These are phyloP conservation scores for Thielaviopsis ethacetica DNA, from an alignment of 2,329 filamentous ascomycete species.

Conservation along the genomic window DNA sequence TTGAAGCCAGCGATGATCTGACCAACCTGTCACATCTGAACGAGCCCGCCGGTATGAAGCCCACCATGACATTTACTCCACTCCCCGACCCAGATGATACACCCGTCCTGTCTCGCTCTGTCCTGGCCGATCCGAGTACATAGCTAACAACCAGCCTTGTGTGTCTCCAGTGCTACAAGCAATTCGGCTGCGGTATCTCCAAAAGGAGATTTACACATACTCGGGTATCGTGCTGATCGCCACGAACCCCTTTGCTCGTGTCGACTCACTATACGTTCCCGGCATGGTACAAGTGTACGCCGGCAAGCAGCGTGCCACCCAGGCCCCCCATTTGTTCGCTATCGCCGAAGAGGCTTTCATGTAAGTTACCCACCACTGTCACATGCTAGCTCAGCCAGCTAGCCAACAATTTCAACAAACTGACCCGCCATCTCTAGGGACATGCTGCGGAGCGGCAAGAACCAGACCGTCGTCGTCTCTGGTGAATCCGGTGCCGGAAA, in stretches of 20 bases:
- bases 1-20: constrained; percentile 95
- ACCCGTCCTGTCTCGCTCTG: no score
- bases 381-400: constrained; percentile 23
- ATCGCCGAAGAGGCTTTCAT: constrained; percentile 98
- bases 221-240: constrained; percentile 97
- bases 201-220: constrained; percentile 99
- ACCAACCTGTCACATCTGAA: constrained; percentile 97
- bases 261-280: constrained; percentile 94
- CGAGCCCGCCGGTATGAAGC: constrained; percentile 71
- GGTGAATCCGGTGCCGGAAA: constrained; percentile 98
- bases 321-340: constrained; percentile 94
- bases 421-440: constrained; percentile 38
- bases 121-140: neutral
- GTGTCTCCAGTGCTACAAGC: constrained; percentile 66
- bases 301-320: constrained; percentile 87
- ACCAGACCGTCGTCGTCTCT: constrained; percentile 98
- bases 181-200: constrained; percentile 88
- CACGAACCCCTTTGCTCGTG: constrained; percentile 91
- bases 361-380: constrained; percentile 33
- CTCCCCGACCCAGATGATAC: neutral
- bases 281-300: constrained; percentile 99
- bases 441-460: constrained; percentile 90
- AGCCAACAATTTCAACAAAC: no score
- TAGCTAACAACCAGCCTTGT: neutral
- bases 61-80: neutral